These are phyloP conservation scores for Punica granatum DNA, from an alignment of 345 rosid species.

Conservation along the genomic window DNA sequence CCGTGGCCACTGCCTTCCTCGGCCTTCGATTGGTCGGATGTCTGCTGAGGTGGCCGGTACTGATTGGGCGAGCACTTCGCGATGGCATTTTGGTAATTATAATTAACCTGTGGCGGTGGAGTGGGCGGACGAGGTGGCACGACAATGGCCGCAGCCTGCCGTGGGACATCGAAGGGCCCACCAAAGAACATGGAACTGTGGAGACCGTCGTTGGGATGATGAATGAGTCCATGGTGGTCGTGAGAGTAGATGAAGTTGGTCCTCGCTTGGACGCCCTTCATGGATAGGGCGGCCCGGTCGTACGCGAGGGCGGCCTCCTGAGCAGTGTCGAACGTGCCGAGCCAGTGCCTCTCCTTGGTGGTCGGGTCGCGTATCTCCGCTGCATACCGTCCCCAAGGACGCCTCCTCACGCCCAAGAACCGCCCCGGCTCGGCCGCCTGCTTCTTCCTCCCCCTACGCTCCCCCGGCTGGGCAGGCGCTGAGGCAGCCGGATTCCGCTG, in stretches of 20 bases:
- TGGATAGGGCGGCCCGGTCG: slow-evolving; percentile 93
- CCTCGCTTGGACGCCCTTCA: slow-evolving; percentile 91
- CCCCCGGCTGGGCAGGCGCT: slow-evolving; percentile 38
- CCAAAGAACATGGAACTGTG: slow-evolving; percentile 24
- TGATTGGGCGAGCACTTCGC: slow-evolving; percentile 8
- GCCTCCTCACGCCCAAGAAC: slow-evolving; percentile 82
- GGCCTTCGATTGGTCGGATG: not conserved
- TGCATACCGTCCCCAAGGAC: slow-evolving; percentile 98
- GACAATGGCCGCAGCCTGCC: slow-evolving; percentile 28
- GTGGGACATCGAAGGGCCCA: slow-evolving; percentile 40
- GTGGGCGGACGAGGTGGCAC: slow-evolving; percentile 1
- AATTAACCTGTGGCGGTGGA: not conserved
- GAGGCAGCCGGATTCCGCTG: slow-evolving; percentile 42
- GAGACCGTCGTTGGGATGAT: slow-evolving; percentile 28
- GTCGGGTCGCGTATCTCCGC: slow-evolving; percentile 96
- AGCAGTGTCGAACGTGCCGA: slow-evolving; percentile 95
- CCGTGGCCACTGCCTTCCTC: slow-evolving; percentile 18
- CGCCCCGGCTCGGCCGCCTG: slow-evolving; percentile 66
- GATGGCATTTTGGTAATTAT: slow-evolving; percentile 4
- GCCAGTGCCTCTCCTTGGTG: slow-evolving; percentile 98
- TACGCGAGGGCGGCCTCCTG: slow-evolving; percentile 97
- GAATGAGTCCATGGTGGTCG: slow-evolving; percentile 11
- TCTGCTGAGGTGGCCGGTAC: slow-evolving; percentile 13
- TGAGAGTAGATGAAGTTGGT: slow-evolving; percentile 74
- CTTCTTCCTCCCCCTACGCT: slow-evolving; percentile 75